A percentile compares a stretch with the other conserved stretches of the same genome.
These are phyloP conservation scores for Allium cepa DNA, from an alignment of 106 monocot species.

Conservation along the genomic window DNA sequence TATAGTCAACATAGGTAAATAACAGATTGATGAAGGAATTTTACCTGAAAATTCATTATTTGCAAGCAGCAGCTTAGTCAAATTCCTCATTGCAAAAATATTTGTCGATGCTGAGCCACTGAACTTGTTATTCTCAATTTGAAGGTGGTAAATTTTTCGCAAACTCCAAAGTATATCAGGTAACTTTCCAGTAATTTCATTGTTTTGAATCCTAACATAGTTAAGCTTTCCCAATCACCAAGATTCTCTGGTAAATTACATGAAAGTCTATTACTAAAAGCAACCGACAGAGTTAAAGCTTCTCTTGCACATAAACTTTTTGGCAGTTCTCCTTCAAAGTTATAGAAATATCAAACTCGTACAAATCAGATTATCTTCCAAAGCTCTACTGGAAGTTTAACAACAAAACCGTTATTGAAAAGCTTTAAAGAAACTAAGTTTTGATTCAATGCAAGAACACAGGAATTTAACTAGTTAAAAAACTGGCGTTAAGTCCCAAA, in stretches of 20 bases:
- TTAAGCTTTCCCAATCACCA: no score
- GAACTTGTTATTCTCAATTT: slow-evolving; percentile 28
- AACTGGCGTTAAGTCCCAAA: slow-evolving; percentile 56
- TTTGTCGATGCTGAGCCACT: no score
- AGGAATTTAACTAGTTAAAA: slow-evolving; percentile 28
- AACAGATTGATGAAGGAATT: slow-evolving; percentile 31
- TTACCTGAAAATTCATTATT: no score
- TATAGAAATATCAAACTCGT: slow-evolving; percentile 26
- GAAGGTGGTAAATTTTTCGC: slow-evolving; percentile 17
- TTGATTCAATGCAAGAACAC: slow-evolving; percentile 25
- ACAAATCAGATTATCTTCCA: slow-evolving; percentile 27
- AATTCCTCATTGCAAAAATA: no score
- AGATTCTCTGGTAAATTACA: no score
- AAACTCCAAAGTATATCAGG: slow-evolving; percentile 32
- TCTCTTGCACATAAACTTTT: no score
- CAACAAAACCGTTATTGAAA: slow-evolving; percentile 55
- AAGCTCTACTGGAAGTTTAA: slow-evolving; percentile 26
- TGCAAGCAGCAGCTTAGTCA: no score
- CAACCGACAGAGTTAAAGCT: no score
- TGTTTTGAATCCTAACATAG: no score
- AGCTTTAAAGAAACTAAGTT: slow-evolving; percentile 37
- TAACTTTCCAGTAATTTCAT: no score
- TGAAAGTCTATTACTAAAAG: no score
- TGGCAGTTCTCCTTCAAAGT: no score
- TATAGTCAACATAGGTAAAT: slow-evolving; percentile 17